Evolutionary conservation across 2,329 filamentous ascomycete species (phyloP).

Genomic region (Ceratocystis eucalypticola): DNA sequence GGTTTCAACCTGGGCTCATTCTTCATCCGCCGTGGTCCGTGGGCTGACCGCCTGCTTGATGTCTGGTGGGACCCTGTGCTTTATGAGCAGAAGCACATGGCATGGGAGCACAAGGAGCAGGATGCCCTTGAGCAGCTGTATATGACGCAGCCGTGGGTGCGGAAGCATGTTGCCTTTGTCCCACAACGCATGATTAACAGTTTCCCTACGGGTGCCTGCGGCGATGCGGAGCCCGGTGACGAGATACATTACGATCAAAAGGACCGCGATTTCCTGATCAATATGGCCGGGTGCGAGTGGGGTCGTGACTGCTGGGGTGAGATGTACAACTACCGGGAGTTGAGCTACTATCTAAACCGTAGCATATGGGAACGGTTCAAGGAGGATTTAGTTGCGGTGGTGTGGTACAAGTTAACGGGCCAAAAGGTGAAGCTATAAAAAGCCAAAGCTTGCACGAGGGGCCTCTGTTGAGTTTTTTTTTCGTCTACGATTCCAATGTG

Average conservation of each 20-base stretch:
- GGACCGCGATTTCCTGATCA: slow-evolving; percentile 86
- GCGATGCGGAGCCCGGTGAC: slow-evolving; percentile 54
- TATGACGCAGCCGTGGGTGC: slow-evolving; percentile 79
- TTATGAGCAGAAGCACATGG: slow-evolving; percentile 97
- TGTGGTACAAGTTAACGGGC: slow-evolving; percentile 52
- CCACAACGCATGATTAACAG: slow-evolving; percentile 88
- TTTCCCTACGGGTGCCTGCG: slow-evolving; percentile 82
- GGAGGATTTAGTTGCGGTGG: slow-evolving; percentile 47
- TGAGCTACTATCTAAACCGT: slow-evolving; percentile 81
- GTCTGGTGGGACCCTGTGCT: slow-evolving; percentile 97
- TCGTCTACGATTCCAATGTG: slow-evolving; percentile 19
- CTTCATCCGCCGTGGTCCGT: slow-evolving; percentile 71
- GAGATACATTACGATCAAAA: slow-evolving; percentile 73
- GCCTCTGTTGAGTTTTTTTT: slow-evolving; percentile 7
- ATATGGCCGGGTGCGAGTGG: slow-evolving; percentile 97
- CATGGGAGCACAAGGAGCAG: slow-evolving; percentile 98
- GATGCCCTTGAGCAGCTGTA: slow-evolving; percentile 91
- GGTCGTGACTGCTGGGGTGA: slow-evolving; percentile 95
- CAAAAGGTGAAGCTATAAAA: slow-evolving; percentile 43
- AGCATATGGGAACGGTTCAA: slow-evolving; percentile 66
- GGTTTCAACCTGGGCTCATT: slow-evolving; percentile 97
- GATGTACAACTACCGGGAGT: slow-evolving; percentile 88
- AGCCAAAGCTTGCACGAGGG: too few relatives aligned
- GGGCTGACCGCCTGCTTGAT: slow-evolving; percentile 84
- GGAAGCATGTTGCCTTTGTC: slow-evolving; percentile 76